Base-by-base conservation (phyloP, 805 yeast species). In the Starmera amethionina region DNA sequence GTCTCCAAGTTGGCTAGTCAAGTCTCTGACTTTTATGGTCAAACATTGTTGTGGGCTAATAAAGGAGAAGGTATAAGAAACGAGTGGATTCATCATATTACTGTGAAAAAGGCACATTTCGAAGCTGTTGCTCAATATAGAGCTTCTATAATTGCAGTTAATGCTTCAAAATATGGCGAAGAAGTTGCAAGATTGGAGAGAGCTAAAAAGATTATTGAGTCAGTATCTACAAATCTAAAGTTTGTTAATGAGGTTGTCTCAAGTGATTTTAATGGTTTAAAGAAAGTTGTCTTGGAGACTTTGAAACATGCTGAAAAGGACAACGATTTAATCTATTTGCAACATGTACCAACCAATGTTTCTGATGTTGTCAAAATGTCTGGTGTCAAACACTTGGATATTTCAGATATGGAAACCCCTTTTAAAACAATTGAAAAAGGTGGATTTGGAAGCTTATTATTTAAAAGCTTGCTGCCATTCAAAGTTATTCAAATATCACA, bases 261-360 rank as follows among this genome's bases (percentile, higher is more conserved):
- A 6, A 72, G 69, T 6, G 87, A 81, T 51, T 57, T 78, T 9
- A 49, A 59, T 14, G 77, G 25, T 0, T 66, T 89, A 15, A 46
- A 56, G 2, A 55, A 57, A 4, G 66, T 68, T 3, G 64, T 83
- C 1, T 53, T 60, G 9, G 68, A 65, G 1, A 65, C 70, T 1
- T 51, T 80, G 9, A 59, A 65, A 14, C 64, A 72, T 3, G 75
- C 89, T 0, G 87, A 82, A 46, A 71, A 78, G 47, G 96, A 88
- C 47, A 88, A 88, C 54, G 89, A 87, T 51, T 64, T 87, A 49
- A 78, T 89, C 6, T 85, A 86, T 56, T 60, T 84, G 32, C 79
- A 82, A 42, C 61, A 65, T 2, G 77, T 86, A 1, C 94, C 95
- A 8, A 42, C 52, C 0, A 62, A 66, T 2, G 48, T 77, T 2